Conservation (phyloP, 140 eudicot species). For the Bidens hawaiensis region DNA sequence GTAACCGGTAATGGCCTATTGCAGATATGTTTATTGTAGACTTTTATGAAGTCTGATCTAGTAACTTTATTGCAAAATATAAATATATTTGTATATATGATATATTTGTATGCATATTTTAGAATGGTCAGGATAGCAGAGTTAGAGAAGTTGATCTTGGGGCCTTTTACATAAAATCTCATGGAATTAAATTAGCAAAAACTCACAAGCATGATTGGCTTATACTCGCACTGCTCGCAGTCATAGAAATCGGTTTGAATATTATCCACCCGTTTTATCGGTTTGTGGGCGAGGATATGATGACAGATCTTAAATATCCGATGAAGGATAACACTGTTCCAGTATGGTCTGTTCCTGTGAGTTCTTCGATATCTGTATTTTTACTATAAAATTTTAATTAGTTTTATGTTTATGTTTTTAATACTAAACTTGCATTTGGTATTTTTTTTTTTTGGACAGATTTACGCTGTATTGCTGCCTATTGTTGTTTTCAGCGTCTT, state of each 20-base stretch:
- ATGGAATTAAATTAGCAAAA: constrained; percentile 57
- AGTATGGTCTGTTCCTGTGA: constrained; percentile 80
- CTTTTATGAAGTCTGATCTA: no score
- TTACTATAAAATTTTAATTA: background rate
- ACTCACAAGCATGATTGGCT: constrained; percentile 76
- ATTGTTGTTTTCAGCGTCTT: constrained; percentile 41
- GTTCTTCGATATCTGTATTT: constrained; percentile 20
- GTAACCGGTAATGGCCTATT: no score
- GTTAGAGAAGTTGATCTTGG: constrained; percentile 56
- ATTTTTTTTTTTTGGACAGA: constrained; percentile 30
- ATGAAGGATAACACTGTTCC: constrained; percentile 85
- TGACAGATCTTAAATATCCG: constrained; percentile 80
- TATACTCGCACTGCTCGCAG: constrained; percentile 51
- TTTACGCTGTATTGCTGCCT: constrained; percentile 75
- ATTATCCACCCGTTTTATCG: constrained; percentile 71
- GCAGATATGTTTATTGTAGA: no score
- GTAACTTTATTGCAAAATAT: background rate
- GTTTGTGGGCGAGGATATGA: constrained; percentile 68
- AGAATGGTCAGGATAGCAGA: constrained; percentile 36
- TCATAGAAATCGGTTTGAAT: constrained; percentile 50
- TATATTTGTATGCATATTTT: background rate
- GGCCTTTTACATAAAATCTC: constrained; percentile 57
- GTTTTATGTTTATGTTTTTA: constrained; percentile 1
- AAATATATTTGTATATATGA: background rate
- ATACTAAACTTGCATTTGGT: background rate